Conservation (phyloP, 78 protist genomes). For the Dictyostelium citrinum region DNA sequence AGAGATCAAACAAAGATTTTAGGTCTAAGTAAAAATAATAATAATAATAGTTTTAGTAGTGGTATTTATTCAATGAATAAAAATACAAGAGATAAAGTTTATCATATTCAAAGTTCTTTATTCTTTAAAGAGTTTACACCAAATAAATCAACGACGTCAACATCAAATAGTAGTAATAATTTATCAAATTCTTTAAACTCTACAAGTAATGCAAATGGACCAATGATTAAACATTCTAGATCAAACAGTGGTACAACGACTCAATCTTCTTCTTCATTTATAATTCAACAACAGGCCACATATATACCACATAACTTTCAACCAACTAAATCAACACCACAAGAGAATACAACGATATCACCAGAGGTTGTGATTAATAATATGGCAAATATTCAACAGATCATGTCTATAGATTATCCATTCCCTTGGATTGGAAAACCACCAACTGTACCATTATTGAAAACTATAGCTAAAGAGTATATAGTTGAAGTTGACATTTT, state of each 20-base stretch:
- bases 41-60: background rate
- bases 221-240: background rate
- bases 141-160: slow-evolving; percentile 6
- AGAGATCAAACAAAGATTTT: background rate
- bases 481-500: slow-evolving; percentile 54
- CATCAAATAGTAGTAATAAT: background rate
- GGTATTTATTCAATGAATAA: background rate
- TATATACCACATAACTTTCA: slow-evolving; percentile 11
- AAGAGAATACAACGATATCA: slow-evolving; percentile 33
- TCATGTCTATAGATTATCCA: slow-evolving; percentile 68
- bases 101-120: slow-evolving; percentile 8
- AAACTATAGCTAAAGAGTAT: slow-evolving; percentile 25
- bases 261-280: background rate
- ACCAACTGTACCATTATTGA: slow-evolving; percentile 58
- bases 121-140: slow-evolving; percentile 59
- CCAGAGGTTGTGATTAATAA: slow-evolving; percentile 26
- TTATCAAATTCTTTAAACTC: background rate
- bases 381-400: slow-evolving; percentile 50
- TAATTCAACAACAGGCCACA: background rate
- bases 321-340: slow-evolving; percentile 33
- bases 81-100: background rate
- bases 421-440: slow-evolving; percentile 69
- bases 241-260: background rate
- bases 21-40: background rate
- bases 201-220: background rate